Base-by-base conservation (phyloP, 306 rosid genomes). In the Rosa chinensis region DNA sequence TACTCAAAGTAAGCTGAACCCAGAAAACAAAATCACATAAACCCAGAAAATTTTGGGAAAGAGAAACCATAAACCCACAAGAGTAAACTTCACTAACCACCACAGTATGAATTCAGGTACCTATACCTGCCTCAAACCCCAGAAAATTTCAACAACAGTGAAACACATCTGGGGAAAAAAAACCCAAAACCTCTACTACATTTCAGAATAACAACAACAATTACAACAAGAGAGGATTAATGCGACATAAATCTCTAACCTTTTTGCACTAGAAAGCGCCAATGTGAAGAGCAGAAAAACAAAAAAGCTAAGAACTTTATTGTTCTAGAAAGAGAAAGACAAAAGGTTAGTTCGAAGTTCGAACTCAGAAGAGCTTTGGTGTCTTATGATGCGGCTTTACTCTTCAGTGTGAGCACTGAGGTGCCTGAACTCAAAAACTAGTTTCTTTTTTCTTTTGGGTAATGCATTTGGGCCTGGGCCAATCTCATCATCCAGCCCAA, bases 241-340 rank as follows among this genome's bases (percentile, higher is more conserved):
- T 77, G 66, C 37, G 68, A 63, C 55, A 35, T 63, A 23, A 68
- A 84, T 45, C 32, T 40, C 82, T 85, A 58, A 89, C 97, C 88
- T 75, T 75, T 82, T 14, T 47, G 66, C 47, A 21, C 63, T 9
- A 21, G 79, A 75, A 79, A 72, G 70, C 74, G 66, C 70, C 79
- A 89, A 87, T 87, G 89, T 28, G 77, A 75, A 81, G 80, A 67
- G 75, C 37, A 80, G 62, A 78, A 10, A 32, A 70, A 78, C 74
- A 67, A 2, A 10, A 72, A 81, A 76, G 68, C 70, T 55, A 37
- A 35, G 71, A 32, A 43, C n/a, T 39, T 17, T 21, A 25, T 21
- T 14, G 2, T 21, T 47, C 70, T 14, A 20, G 28, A 43, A 8
- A 66, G 50, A 44, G 76, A 78, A 72, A 14, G 62, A 76, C n/a